Evolutionary conservation across 345 rosid species (phyloP).

Genomic region (Gossypium arboreum): DNA sequence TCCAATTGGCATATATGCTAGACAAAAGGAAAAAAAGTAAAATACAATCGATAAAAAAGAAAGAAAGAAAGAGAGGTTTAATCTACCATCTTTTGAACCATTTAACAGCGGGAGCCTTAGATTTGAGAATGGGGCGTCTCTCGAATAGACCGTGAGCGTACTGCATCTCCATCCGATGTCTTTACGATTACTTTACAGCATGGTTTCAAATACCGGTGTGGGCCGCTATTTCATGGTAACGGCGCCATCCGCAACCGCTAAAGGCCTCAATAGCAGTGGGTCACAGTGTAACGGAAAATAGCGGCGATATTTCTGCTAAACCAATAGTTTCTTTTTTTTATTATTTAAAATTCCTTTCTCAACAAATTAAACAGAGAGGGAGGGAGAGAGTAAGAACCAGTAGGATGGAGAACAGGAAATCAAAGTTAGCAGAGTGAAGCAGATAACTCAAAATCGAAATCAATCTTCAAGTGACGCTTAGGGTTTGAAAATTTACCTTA

Average conservation of each 20-base stretch:
- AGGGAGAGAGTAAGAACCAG: background rate
- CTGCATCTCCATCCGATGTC: constrained; percentile 34
- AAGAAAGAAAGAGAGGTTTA: background rate
- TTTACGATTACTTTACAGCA: background rate
- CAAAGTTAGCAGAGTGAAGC: background rate
- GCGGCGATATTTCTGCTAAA: background rate
- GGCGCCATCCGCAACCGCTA: background rate
- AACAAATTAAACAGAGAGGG: background rate
- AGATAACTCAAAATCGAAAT: background rate
- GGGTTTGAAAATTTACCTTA: background rate
- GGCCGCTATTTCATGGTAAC: background rate
- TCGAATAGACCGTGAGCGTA: constrained; percentile 63
- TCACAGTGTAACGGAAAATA: background rate
- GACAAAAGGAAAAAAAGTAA: background rate
- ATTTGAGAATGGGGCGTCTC: constrained; percentile 61
- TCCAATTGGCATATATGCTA: background rate
- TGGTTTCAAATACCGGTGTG: background rate
- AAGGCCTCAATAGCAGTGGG: background rate
- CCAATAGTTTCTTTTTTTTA: background rate
- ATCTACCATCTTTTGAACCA: constrained; percentile 83
- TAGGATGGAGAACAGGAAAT: background rate
- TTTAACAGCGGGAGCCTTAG: constrained; percentile 76
- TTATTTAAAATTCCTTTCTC: background rate
- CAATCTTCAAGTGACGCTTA: background rate
- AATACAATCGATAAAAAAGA: background rate